Conservation (phyloP, 176 grass and related monocot species). For the Raddia distichophylla region DNA sequence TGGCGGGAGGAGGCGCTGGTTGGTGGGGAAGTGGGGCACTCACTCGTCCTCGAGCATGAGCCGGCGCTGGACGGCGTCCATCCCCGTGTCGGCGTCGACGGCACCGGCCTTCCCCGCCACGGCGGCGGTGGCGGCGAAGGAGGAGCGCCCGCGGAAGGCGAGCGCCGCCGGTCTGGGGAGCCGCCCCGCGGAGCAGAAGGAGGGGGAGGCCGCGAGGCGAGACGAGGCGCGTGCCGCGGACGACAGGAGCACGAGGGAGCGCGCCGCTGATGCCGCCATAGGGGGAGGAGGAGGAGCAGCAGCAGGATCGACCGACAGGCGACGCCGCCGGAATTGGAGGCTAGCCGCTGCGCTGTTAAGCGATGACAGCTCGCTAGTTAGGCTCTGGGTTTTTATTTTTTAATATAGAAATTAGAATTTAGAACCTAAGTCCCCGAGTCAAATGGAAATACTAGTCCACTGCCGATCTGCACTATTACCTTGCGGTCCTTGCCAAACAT, state of each 20-base stretch:
- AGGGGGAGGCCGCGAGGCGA: constrained; percentile 1
- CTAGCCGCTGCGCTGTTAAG: too few species aligned
- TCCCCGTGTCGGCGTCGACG: constrained; percentile 51
- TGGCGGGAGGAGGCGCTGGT: background rate
- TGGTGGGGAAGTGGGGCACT: background rate
- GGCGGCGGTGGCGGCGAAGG: constrained; percentile 37
- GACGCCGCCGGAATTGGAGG: constrained; percentile 6
- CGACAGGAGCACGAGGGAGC: constrained; percentile 38
- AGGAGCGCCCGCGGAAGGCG: constrained; percentile 23
- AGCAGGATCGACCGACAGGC: background rate
- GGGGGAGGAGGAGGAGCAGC: background rate
- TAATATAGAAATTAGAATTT: too few species aligned
- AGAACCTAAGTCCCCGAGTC: background rate
- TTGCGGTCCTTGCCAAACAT: background rate
- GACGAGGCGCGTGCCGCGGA: constrained; percentile 13
- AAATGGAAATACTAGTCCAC: background rate
- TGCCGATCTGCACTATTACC: too few species aligned
- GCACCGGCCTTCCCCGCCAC: constrained; percentile 48
- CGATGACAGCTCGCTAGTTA: too few species aligned
- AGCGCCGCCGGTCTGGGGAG: background rate
- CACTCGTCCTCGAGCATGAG: constrained; percentile 98
- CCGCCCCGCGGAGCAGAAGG: background rate
- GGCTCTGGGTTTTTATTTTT: too few species aligned
- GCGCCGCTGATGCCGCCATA: constrained; percentile 42
- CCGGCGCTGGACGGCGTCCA: constrained; percentile 83